Evolutionary conservation across 345 rosid genomes (phyloP), one percentile per base, ranked within the genome.

Genomic region (Noccaea bulbosa): DNA sequence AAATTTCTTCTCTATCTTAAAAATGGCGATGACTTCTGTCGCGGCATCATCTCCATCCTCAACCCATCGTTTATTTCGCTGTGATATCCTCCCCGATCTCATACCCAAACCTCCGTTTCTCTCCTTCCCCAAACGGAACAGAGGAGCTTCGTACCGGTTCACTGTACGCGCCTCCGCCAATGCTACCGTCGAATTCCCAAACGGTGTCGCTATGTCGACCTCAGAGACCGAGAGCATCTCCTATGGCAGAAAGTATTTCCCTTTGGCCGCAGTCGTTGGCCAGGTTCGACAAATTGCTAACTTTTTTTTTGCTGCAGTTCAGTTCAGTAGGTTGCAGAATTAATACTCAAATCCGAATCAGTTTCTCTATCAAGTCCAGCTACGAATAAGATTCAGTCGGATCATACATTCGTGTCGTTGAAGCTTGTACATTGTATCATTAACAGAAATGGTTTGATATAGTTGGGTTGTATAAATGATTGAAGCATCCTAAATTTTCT

Each of bases 181-280:
- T 56, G 68, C 71, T 5, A 65, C 47, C 55, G 54, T 82, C 3
- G 84, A 82, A 20, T 81, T 89, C 12, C 71, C 81, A 3, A 84
- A 88, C 55, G 97, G 94, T 24, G 82, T 81, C 32, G 83, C 86
- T 45, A 24, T 77, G 12, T 48, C 77, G 2, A 70, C 50, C 30
- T 46, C 80, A 10, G 63, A 73, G 55, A 70, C 10, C 27, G 82
- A 79, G 2, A 74, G 45, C 17, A 24, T 80, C 54, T 75, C 84
- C 50, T 89, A 82, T 53, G 97, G 98, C 11, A 69, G 97, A 24
- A 88, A 72, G 81, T 87, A 49, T 83, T 93, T 93, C 76, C 97
- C 97, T 55, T 60, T 93, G 17, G 98, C 97, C 49, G 98, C 97
- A 32, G 96, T 93, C 5, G 94, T 93, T 66, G 94, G 97, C 43